A percentile compares a stretch with the other conserved stretches of the same genome.
Conservation (phyloP, 1,284 basidiomycete species). For the Malassezia obtusa region DNA sequence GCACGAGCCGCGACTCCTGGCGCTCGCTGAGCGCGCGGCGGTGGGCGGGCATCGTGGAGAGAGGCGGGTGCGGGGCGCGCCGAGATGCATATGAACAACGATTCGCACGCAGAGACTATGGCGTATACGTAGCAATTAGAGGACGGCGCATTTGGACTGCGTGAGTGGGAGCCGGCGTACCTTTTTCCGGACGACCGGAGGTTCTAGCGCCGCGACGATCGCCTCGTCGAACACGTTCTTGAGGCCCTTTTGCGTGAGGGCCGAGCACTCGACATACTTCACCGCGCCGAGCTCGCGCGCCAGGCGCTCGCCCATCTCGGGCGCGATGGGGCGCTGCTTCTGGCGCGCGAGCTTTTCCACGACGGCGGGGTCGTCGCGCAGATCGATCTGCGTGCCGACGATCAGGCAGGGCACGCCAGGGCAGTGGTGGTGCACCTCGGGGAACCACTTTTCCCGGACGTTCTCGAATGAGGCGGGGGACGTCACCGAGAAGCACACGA, state of each 20-base stretch:
- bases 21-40: constrained; percentile 18
- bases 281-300: constrained; percentile 92
- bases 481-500: constrained; percentile 98
- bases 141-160: constrained; percentile 64
- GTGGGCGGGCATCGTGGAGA: neutral
- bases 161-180: constrained; percentile 26
- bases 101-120: neutral
- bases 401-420: constrained; percentile 99
- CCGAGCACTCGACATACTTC: constrained; percentile 98
- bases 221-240: constrained; percentile 99
- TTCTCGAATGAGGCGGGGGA: constrained; percentile 98
- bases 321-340: constrained; percentile 84
- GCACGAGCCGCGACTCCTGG: constrained; percentile 29
- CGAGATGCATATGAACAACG: neutral
- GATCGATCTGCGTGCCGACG: constrained; percentile 94
- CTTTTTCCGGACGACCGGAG: constrained; percentile 75
- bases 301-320: constrained; percentile 82
- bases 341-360: constrained; percentile 89
- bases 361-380: constrained; percentile 84
- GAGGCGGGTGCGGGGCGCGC: neutral
- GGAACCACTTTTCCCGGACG: constrained; percentile 99
- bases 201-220: constrained; percentile 94
- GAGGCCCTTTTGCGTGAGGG: constrained; percentile 93
- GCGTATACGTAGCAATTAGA: constrained; percentile 52
- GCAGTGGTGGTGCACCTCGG: constrained; percentile 98